Base-by-base conservation (phyloP, 805 yeast genomes). In the Candida namnaoensis region DNA sequence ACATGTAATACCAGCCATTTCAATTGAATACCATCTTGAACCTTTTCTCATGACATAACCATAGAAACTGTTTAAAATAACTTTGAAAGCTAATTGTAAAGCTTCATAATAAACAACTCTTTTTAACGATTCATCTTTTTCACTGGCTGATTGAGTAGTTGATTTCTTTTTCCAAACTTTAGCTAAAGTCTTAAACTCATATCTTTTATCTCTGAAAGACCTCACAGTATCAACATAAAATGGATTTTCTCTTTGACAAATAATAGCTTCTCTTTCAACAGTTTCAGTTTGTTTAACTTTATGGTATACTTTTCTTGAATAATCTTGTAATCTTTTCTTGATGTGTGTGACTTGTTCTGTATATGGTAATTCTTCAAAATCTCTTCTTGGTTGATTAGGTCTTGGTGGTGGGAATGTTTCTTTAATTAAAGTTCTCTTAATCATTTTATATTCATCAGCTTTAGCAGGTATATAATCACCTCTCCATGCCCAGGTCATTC, bases 41-140 rank as follows among this genome's bases (percentile, higher is more conserved):
- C 99, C 99, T 55, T 93, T 93, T 63, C 99, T 77, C 99, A 93
- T 93, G 12, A 93, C 99, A 55, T 93, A 93, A 39, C 99, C 99
- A 54, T 93, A 93, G 58, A 93, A 93, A 0, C 98, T 91, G 57
- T 93, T 93, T 54, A 93, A 71, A 64, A 93, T 93, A 56, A 91
- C 97, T 56, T 93, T 93, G 61, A 93, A 98, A 0, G 99, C 99
- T 49, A 93, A 71, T 64, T 93, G 99, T 52, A 93, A 68, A 2
- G 99, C 91, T 57, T 93, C 99, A 59, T 90, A 93, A 39, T 93
- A 69, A 34, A 93, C 87, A 24, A 88, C 84, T 93, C 88, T 90
- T 61, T 95, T 93, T 45, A 81, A 76, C 1, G 98, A 97, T 58
- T 93, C 98, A 44, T 91, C 99, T 41, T 69, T 71, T 51, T 87